Evolutionary conservation across 73 alveolate species (phyloP).

Genomic region (Paramecium primaurelia): DNA sequence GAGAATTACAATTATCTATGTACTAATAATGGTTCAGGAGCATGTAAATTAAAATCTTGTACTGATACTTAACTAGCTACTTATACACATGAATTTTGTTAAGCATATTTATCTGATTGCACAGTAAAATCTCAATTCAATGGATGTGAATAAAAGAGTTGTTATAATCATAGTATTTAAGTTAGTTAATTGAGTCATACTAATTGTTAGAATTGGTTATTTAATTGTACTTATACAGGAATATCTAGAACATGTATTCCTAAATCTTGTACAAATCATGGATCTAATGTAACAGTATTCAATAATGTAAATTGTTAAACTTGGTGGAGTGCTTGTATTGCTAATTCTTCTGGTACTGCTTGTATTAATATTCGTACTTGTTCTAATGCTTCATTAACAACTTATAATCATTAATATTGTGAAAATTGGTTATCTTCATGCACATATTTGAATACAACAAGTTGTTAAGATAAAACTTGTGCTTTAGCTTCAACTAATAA

Average conservation of each 20-base stretch:
- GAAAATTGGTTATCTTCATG: background rate
- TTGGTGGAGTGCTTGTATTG: slow-evolving; percentile 26
- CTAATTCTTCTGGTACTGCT: background rate
- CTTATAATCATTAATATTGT: background rate
- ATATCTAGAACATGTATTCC: background rate
- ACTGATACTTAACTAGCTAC: background rate
- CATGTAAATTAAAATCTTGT: background rate
- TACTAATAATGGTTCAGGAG: background rate
- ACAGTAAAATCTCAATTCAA: background rate
- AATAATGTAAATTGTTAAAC: background rate
- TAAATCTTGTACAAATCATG: background rate
- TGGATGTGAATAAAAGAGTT: slow-evolving; percentile 20
- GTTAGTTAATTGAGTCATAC: background rate
- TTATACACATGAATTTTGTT: background rate
- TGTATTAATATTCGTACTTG: background rate
- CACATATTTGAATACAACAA: background rate
- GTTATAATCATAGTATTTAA: background rate
- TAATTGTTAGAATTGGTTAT: background rate
- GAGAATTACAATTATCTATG: background rate
- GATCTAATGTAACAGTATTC: background rate
- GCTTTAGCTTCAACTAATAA: background rate
- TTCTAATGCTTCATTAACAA: background rate
- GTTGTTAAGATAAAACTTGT: slow-evolving; percentile 19
- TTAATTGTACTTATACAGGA: background rate
- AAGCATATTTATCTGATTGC: slow-evolving; percentile 2